Conservation (phyloP, 2,329 filamentous ascomycete genomes). For the Stenocarpella maydis region DNA sequence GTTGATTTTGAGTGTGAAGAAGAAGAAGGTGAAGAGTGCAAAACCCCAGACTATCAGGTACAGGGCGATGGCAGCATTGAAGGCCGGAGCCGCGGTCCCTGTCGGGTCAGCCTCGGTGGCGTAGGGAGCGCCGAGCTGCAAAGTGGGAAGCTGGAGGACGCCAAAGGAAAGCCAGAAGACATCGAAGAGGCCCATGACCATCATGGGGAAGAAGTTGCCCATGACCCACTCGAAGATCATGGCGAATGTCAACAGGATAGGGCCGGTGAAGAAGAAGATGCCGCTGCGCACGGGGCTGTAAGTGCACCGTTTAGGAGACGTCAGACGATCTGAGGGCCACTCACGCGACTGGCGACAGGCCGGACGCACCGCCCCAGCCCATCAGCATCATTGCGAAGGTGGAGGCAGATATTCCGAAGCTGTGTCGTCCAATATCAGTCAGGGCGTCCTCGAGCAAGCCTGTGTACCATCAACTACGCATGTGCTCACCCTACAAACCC, state of each 20-base stretch:
- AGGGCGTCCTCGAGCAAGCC: background rate
- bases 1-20: constrained; percentile 61
- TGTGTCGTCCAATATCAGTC: constrained; percentile 32
- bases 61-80: constrained; percentile 57
- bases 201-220: constrained; percentile 61
- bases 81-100: constrained; percentile 52
- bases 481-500: constrained; percentile 47
- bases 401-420: constrained; percentile 49
- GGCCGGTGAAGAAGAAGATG: constrained; percentile 53
- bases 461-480: background rate
- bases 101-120: constrained; percentile 52
- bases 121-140: constrained; percentile 55
- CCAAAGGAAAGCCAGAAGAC: constrained; percentile 59
- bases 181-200: constrained; percentile 59
- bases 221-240: constrained; percentile 63
- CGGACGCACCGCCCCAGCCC: constrained; percentile 48
- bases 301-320: background rate
- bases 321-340: constrained; percentile 23
- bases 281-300: constrained; percentile 38
- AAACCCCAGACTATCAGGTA: constrained; percentile 63
- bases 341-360: constrained; percentile 46
- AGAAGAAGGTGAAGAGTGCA: constrained; percentile 58
- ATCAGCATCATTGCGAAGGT: constrained; percentile 48
- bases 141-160: constrained; percentile 57
- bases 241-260: constrained; percentile 54